Percentiles rank a stretch among this genome's conserved stretches.
Conservation (phyloP, 305 asterid genomes). For the Fraxinus angustifolia region DNA sequence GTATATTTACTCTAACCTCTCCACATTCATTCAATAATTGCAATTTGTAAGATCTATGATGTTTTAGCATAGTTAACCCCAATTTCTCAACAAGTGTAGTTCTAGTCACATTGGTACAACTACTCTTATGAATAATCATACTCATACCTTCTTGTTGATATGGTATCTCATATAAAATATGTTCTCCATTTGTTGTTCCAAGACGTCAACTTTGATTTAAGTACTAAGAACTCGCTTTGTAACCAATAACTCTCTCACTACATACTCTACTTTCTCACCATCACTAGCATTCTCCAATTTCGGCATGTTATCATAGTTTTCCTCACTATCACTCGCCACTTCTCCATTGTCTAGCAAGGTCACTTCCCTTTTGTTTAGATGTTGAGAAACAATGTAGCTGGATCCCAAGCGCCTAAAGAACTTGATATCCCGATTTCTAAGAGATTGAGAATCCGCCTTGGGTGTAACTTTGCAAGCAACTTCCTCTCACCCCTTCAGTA, state of each 20-base stretch:
- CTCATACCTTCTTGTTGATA: not conserved
- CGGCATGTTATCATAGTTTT: no score
- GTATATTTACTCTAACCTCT: no score
- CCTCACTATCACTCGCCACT: no score
- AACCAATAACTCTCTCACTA: not conserved
- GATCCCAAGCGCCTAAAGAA: no score
- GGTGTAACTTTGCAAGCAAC: no score
- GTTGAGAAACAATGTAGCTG: no score
- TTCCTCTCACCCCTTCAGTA: not conserved
- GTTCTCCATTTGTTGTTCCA: not conserved
- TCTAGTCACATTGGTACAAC: not conserved
- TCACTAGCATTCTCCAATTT: not conserved
- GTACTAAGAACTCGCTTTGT: not conserved
- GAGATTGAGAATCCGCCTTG: not conserved
- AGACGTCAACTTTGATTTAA: not conserved
- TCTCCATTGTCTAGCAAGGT: not conserved
- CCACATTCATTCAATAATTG: not conserved
- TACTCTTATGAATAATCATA: no score
- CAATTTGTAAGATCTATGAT: not conserved
- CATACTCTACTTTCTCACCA: not conserved
- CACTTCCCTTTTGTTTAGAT: not conserved
- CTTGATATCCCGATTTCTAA: no score
- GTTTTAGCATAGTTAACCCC: not conserved
- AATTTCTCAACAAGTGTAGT: not conserved
- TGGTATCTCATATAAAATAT: not conserved